A percentile compares a stretch with the other conserved stretches of the same genome.
Evolutionary conservation across 2,329 filamentous ascomycete species (phyloP).

Genomic region (Keithomyces neogunnii): DNA sequence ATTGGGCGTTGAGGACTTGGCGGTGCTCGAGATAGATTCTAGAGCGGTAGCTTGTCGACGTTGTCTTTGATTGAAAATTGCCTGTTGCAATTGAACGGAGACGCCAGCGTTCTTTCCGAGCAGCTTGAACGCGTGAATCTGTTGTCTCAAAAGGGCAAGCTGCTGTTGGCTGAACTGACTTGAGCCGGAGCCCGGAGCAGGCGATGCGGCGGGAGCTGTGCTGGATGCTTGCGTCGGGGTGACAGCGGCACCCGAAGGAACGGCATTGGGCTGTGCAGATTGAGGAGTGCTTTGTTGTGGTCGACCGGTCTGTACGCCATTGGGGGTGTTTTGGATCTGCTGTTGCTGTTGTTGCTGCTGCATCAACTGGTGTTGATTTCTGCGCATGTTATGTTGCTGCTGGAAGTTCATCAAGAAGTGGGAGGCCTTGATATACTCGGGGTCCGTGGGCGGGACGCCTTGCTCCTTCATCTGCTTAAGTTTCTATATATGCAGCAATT

Average conservation of each 20-base stretch:
- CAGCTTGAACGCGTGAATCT: constrained; percentile 87
- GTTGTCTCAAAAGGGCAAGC: constrained; percentile 66
- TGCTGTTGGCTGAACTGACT: constrained; percentile 72
- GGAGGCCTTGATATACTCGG: constrained; percentile 77
- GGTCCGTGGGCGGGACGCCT: constrained; percentile 73
- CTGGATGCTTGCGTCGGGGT: constrained; percentile 25
- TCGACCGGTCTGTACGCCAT: constrained; percentile 35
- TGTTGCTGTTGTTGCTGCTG: constrained; percentile 31
- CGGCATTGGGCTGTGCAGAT: constrained; percentile 21
- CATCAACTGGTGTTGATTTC: constrained; percentile 34
- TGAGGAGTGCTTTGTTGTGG: constrained; percentile 29
- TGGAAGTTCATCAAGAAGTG: constrained; percentile 67
- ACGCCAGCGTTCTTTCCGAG: constrained; percentile 81
- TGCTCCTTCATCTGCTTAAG: constrained; percentile 82
- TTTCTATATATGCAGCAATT: constrained; percentile 46
- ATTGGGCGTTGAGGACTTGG: constrained; percentile 20
- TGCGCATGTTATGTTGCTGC: constrained; percentile 51
- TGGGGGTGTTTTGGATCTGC: constrained; percentile 45
- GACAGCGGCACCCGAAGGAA: constrained; percentile 29
- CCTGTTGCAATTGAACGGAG: constrained; percentile 68
- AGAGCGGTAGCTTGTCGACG: constrained; percentile 49
- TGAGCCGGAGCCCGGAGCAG: constrained; percentile 23
- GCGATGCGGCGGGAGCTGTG: constrained; percentile 21
- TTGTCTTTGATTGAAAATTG: constrained; percentile 68
- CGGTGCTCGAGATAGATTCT: constrained; percentile 33